Percentiles rank a stretch among this genome's conserved stretches.
Evolutionary conservation across 495 filamentous ascomycete genomes (phyloP).

Genomic region (Pyrenula massariospora): DNA sequence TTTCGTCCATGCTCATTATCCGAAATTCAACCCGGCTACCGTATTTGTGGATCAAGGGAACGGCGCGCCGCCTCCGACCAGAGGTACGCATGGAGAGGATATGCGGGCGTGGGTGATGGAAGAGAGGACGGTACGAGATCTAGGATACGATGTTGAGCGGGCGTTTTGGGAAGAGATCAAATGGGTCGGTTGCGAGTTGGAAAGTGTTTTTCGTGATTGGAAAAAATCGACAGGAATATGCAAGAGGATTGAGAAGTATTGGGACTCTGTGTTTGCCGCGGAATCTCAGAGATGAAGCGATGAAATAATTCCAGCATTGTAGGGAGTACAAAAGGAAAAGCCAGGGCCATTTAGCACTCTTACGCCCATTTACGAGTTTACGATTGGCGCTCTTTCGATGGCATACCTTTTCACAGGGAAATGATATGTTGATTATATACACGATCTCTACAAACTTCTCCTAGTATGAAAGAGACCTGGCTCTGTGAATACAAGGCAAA

Average conservation of each 20-base stretch:
- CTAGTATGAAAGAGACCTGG: no score
- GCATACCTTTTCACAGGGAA: no score
- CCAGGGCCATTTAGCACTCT: no score
- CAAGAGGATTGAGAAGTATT: conserved; percentile 14
- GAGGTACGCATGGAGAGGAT: conserved; percentile 14
- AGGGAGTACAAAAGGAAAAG: no score
- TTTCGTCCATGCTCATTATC: conserved; percentile 38
- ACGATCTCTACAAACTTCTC: no score
- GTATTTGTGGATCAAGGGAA: conserved; percentile 24
- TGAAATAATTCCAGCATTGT: no score
- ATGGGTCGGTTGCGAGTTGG: conserved; percentile 34
- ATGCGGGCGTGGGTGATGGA: conserved; percentile 31
- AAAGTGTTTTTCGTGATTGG: conserved; percentile 27
- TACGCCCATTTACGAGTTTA: no score
- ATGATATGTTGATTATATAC: no score
- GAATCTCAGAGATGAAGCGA: background rate
- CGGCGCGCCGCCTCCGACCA: conserved; percentile 20
- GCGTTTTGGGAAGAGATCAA: conserved; percentile 36
- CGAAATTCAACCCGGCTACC: conserved; percentile 37
- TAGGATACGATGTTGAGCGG: conserved; percentile 36
- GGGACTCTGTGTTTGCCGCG: conserved; percentile 14
- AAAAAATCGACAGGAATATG: conserved; percentile 18
- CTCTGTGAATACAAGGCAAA: no score
- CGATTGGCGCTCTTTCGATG: no score
- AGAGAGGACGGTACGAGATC: conserved; percentile 20